These are phyloP conservation scores for Raddia guianensis DNA, from an alignment of 176 grass and related monocot species.

Conservation along the genomic window DNA sequence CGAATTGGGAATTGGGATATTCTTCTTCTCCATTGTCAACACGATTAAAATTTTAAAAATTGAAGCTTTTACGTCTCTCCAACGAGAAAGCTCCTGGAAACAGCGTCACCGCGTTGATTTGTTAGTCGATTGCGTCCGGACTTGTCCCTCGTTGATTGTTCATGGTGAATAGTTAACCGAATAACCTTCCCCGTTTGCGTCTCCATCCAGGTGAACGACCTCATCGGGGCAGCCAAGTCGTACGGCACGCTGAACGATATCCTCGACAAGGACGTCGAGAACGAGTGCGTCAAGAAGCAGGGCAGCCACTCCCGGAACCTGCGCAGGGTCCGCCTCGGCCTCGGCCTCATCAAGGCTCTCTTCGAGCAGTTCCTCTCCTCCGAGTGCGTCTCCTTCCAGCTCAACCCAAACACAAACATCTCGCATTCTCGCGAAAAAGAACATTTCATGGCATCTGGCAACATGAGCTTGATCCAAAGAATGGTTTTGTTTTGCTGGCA, in stretches of 20 bases:
- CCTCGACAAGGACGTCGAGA: constrained; percentile 80
- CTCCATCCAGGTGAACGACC: constrained; percentile 74
- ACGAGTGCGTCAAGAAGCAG: constrained; percentile 77
- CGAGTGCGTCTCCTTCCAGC: constrained; percentile 54
- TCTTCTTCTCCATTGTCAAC: not conserved
- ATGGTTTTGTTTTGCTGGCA: not conserved
- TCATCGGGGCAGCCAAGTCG: constrained; percentile 73
- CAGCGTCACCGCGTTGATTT: constrained; percentile 19
- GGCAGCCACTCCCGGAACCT: constrained; percentile 97
- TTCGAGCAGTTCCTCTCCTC: constrained; percentile 79
- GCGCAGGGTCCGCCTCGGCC: constrained; percentile 87
- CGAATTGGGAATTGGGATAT: not conserved
- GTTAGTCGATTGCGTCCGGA: not conserved
- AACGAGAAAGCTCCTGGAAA: constrained; percentile 25
- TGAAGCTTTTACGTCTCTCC: not conserved
- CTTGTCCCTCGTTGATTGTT: not conserved
- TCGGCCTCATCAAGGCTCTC: constrained; percentile 85
- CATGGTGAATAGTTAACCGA: not conserved
- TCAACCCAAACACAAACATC: not conserved
- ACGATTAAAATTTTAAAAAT: not conserved
- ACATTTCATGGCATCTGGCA: not conserved
- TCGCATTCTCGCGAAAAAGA: not conserved
- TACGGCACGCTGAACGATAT: constrained; percentile 76
- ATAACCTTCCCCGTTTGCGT: not conserved
- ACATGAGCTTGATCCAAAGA: not conserved